Evolutionary conservation across 2,329 filamentous ascomycete genomes (phyloP).

Genomic region (Venturia effusa): DNA sequence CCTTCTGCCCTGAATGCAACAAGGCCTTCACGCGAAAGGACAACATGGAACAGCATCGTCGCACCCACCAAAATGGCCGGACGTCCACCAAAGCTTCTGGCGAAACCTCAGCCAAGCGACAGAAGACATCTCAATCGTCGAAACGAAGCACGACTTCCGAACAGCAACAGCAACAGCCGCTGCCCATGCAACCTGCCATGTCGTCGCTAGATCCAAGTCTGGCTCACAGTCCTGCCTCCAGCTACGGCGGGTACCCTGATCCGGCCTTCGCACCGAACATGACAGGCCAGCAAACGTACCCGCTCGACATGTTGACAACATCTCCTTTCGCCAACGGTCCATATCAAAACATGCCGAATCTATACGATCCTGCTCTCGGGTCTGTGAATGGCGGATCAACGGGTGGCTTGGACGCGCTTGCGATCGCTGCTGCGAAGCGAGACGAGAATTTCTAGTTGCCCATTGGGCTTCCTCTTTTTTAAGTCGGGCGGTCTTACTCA

Average conservation of each 20-base stretch:
- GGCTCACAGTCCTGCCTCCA: slow-evolving; percentile 11
- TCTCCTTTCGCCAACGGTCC: slow-evolving; percentile 1
- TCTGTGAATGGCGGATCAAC: not conserved
- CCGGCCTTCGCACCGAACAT: not conserved
- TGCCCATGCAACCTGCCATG: slow-evolving; percentile 1
- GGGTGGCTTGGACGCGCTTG: slow-evolving; percentile 10
- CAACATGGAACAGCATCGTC: slow-evolving; percentile 80
- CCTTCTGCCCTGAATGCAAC: slow-evolving; percentile 58
- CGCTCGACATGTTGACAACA: not conserved
- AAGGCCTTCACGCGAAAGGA: slow-evolving; percentile 75
- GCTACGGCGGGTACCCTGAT: slow-evolving; percentile 6
- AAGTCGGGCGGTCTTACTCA: not conserved
- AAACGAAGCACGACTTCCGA: not conserved
- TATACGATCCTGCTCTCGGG: slow-evolving; percentile 8
- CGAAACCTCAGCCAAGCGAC: slow-evolving; percentile 9
- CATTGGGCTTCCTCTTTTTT: not conserved
- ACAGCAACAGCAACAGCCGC: not conserved
- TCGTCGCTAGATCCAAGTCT: slow-evolving; percentile 8
- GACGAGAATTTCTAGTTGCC: slow-evolving; percentile 5
- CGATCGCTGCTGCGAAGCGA: slow-evolving; percentile 11
- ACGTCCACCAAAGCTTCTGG: slow-evolving; percentile 23
- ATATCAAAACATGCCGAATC: not conserved
- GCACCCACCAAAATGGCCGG: slow-evolving; percentile 55
- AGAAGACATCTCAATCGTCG: not conserved
- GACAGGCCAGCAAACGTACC: slow-evolving; percentile 5